Evolutionary conservation across 352 stramenopile genomes (phyloP).

Genomic region (Blastocystis sp.): DNA sequence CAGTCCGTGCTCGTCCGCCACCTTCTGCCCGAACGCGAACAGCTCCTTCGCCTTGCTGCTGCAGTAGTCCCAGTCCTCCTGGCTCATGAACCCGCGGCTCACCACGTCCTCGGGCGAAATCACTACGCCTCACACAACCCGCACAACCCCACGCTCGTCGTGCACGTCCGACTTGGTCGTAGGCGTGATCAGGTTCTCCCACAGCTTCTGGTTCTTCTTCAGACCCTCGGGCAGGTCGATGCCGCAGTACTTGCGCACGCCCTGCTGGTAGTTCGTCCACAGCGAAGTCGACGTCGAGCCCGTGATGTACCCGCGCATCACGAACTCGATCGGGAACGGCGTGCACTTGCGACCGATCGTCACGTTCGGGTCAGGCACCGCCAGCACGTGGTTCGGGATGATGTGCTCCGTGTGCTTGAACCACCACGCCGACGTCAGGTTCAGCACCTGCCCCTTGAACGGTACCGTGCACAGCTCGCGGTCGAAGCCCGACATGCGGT

Average conservation of each 20-base stretch:
- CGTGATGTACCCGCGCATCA: constrained; percentile 88
- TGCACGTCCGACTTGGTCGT: constrained; percentile 84
- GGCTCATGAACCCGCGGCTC: constrained; percentile 86
- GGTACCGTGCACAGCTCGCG: constrained; percentile 88
- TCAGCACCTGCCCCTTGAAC: constrained; percentile 93
- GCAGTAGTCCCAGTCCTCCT: constrained; percentile 92
- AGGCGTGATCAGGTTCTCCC: constrained; percentile 87
- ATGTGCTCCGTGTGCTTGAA: constrained; percentile 86
- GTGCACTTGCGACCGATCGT: constrained; percentile 90
- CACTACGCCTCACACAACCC: constrained; percentile 92
- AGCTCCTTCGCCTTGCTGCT: constrained; percentile 85
- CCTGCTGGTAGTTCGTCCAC: constrained; percentile 75
- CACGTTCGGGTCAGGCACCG: constrained; percentile 88
- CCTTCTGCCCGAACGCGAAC: constrained; percentile 85
- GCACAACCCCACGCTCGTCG: constrained; percentile 84
- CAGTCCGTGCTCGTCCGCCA: constrained; percentile 84
- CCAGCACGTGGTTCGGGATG: constrained; percentile 91
- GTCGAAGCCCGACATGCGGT: constrained; percentile 96
- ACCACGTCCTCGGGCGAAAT: constrained; percentile 91
- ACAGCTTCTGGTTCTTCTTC: constrained; percentile 75
- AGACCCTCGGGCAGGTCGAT: constrained; percentile 87
- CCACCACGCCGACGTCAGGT: constrained; percentile 74
- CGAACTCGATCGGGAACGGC: constrained; percentile 94
- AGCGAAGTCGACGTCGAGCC: constrained; percentile 94
- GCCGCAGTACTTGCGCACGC: constrained; percentile 90